Base-by-base conservation (phyloP, 2,329 filamentous ascomycete species). In the Blumeria hordei region DNA sequence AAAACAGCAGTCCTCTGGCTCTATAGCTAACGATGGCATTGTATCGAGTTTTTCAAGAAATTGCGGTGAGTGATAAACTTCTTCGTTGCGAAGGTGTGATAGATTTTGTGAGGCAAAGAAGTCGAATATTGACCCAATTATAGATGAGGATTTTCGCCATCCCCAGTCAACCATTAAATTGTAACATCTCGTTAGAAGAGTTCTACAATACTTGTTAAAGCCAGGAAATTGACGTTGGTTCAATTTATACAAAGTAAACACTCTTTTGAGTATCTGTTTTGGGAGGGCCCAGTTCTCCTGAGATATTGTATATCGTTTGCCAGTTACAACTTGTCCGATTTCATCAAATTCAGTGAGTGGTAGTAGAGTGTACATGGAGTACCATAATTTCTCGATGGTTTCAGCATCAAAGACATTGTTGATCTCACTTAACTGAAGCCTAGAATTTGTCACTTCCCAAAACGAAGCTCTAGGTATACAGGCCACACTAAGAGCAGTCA, bases 131-230 rank as follows among this genome's bases (percentile, higher is more conserved):
- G 73, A 69, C 1, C 78, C 77, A 35, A 82, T 68, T 12, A 82
- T 70, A 11, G 60, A 50, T 10, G 71, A 68, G 50, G 73, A 74
- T 60, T 74, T 76, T 39, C 69, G 69, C 80, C 80, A 83, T 3
- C 77, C 77, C 80, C 80, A 84, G 64, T 78, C 74, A 56, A 74
- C 69, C 50, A 81, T 74, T 9, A 83, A 70, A 62, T 75, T 75
- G 61, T 82, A 74, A 58, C 80, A 83, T 34, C 80, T 74, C 16
- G 71, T 70, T 35, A 82, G 67, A 4, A 80, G 63, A 6, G 76
- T 73, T 16, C 75, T 72, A 57, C 76, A 80, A 60, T 83, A 83
- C 57, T 76, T 74, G 59, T 81, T 83, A 69, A 83, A 82, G 61
- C 76, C 75, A 1, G 77, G 69, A 1, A 72, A 65, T 60, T 83